Percentiles rank a stretch among this genome's conserved stretches.
phyloP scores from a whole-genome alignment of 2,329 filamentous ascomycete genomes.

The Sclerotinia spermophila region DNA sequence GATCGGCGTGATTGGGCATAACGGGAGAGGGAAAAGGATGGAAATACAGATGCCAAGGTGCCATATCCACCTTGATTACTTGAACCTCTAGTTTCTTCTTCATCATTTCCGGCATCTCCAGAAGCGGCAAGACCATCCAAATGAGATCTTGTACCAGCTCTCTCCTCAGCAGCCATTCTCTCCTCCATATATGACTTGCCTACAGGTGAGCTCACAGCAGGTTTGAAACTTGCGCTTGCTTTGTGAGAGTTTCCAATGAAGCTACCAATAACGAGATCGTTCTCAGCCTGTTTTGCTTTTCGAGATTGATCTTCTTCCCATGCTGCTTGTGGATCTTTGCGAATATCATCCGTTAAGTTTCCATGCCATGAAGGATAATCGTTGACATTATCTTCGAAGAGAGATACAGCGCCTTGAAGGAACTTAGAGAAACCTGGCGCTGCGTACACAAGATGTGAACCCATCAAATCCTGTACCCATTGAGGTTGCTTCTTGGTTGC shows the following conservation, averaged over 20 bases:
- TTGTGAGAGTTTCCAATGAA: conserved; percentile 56
- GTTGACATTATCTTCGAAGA: conserved; percentile 97
- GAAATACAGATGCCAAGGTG: conserved; percentile 69
- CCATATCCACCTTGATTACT: conserved; percentile 45
- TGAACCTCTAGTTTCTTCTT: conserved; percentile 39
- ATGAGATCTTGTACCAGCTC: conserved; percentile 29
- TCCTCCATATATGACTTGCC: conserved; percentile 62
- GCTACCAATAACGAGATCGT: conserved; percentile 85
- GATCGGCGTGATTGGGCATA: conserved; percentile 60
- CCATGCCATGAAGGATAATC: conserved; percentile 94
- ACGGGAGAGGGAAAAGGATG: conserved; percentile 76
- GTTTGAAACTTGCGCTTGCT: conserved; percentile 49
- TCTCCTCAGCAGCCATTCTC: conserved; percentile 47
- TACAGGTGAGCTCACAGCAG: conserved; percentile 62
- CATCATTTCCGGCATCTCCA: conserved; percentile 33
- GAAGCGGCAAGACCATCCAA: conserved; percentile 30
- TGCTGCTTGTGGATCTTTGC: conserved; percentile 83
- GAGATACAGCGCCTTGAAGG: conserved; percentile 82
- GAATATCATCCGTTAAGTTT: conserved; percentile 88
- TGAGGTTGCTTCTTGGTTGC: conserved; percentile 64
- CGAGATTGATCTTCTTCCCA: conserved; percentile 90
- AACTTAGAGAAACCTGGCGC: conserved; percentile 95
- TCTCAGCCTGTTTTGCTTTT: conserved; percentile 74
- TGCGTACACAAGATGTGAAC: conserved; percentile 86
- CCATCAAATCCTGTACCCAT: conserved; percentile 91